Percentiles rank a stretch among this genome's conserved stretches.
phyloP scores from a whole-genome alignment of 169 alveolate genomes.

The Plasmodium fragile region DNA sequence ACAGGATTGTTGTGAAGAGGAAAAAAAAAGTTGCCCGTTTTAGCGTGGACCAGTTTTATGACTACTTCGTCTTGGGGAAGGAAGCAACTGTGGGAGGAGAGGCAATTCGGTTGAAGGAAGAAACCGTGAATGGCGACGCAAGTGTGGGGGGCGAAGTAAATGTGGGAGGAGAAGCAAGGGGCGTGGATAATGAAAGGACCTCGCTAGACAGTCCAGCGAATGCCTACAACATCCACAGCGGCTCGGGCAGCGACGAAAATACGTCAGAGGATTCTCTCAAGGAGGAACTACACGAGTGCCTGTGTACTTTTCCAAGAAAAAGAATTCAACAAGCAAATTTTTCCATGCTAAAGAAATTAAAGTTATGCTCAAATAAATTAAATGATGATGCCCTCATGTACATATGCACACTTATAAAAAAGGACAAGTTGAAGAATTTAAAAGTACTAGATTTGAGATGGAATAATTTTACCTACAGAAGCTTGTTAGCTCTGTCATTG shows the following conservation, averaged over 20 bases:
- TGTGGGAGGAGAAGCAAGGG: too few species aligned
- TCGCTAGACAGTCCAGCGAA: neutral
- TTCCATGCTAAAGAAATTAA: slow-evolving; percentile 10
- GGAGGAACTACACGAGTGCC: slow-evolving; percentile 1
- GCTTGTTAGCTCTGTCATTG: slow-evolving; percentile 43
- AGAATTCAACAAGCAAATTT: slow-evolving; percentile 17
- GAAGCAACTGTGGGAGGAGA: neutral
- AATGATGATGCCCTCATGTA: slow-evolving; percentile 64
- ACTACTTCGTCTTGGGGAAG: slow-evolving; percentile 8
- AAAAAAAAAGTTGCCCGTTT: neutral
- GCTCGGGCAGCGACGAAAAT: slow-evolving; percentile 11
- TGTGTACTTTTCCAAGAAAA: slow-evolving; percentile 30
- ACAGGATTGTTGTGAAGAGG: slow-evolving; percentile 19
- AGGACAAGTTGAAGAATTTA: slow-evolving; percentile 29
- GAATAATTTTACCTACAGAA: slow-evolving; percentile 69
- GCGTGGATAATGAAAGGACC: neutral
- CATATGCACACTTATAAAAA: slow-evolving; percentile 49
- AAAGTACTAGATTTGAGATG: slow-evolving; percentile 55
- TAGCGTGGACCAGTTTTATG: slow-evolving; percentile 23
- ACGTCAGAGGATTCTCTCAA: slow-evolving; percentile 19
- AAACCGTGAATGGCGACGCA: neutral
- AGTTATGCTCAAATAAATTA: slow-evolving; percentile 56
- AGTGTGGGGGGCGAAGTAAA: neutral
- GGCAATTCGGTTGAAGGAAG: too few species aligned
- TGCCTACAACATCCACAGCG: slow-evolving; percentile 53